These are phyloP conservation scores for Fusarium pininemorale DNA, from an alignment of 2,329 filamentous ascomycete genomes.

Conservation along the genomic window DNA sequence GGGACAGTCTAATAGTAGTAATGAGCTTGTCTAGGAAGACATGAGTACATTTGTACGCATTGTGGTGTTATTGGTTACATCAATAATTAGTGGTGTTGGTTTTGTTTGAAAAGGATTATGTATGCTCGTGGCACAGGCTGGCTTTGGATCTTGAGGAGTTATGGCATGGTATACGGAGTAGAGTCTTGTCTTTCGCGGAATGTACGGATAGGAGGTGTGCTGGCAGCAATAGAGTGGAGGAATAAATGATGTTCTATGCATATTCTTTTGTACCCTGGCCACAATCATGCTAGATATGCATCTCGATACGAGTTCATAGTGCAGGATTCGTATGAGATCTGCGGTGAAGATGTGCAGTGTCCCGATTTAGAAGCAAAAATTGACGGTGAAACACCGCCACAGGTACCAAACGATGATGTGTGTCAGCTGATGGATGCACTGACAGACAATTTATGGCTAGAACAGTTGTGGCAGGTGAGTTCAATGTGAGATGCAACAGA, in stretches of 20 bases:
- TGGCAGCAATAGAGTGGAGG: conserved; percentile 7
- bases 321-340: conserved; percentile 13
- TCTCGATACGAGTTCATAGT: not conserved
- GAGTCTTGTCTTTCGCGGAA: not conserved
- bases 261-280: not conserved
- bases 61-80: not conserved
- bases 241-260: not conserved
- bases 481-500: not conserved
- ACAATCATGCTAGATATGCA: not conserved
- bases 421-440: conserved; percentile 26
- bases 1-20: conserved; percentile 5
- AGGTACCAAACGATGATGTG: conserved; percentile 8
- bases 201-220: not conserved
- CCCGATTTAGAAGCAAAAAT: conserved; percentile 37
- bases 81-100: not conserved
- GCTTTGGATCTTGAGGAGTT: not conserved
- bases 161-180: not conserved
- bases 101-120: not conserved
- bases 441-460: not conserved
- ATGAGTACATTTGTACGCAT: not conserved
- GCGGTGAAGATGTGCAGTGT: conserved; percentile 11
- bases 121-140: not conserved
- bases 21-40: not conserved
- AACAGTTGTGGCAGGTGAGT: conserved; percentile 3
- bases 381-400: conserved; percentile 33